Conservation (phyloP, 2,329 filamentous ascomycete species). For the Fusarium praegraminearum region DNA sequence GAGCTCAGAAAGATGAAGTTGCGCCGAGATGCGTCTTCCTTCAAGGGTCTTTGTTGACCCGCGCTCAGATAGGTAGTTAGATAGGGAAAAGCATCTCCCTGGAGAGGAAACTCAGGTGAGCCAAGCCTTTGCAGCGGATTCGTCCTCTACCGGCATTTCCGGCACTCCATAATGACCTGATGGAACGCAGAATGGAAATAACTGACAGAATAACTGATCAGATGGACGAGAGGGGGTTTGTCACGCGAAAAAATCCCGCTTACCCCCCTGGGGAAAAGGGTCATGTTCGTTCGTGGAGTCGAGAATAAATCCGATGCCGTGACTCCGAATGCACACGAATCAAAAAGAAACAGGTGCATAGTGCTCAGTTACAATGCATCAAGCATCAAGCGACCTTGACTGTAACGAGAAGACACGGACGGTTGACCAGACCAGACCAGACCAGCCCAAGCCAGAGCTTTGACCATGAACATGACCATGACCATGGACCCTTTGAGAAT, state of each 20-base stretch:
- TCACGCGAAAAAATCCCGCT: background rate
- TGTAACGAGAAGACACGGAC: conserved; percentile 7
- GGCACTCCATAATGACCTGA: conserved; percentile 31
- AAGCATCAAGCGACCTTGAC: background rate
- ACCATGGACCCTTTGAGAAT: background rate
- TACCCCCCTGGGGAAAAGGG: background rate
- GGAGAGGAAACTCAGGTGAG: conserved; percentile 32
- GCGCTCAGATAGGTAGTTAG: background rate
- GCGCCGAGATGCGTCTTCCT: background rate
- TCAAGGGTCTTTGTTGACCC: conserved; percentile 9
- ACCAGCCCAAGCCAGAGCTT: conserved; percentile 11
- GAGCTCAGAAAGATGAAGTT: background rate
- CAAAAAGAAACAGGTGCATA: conserved; percentile 32
- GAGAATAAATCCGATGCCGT: background rate
- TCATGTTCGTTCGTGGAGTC: background rate
- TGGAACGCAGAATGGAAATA: background rate
- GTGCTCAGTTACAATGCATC: conserved; percentile 27
- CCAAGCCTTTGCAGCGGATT: conserved; percentile 12
- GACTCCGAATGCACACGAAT: conserved; percentile 12
- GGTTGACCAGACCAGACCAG: background rate
- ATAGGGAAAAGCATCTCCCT: background rate
- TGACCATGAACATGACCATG: background rate
- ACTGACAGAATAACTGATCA: conserved; percentile 20
- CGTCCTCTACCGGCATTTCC: conserved; percentile 26
- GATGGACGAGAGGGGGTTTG: background rate